Evolutionary conservation across 1,284 basidiomycete species (phyloP).

Genomic region (Sporisorium scitamineum): DNA sequence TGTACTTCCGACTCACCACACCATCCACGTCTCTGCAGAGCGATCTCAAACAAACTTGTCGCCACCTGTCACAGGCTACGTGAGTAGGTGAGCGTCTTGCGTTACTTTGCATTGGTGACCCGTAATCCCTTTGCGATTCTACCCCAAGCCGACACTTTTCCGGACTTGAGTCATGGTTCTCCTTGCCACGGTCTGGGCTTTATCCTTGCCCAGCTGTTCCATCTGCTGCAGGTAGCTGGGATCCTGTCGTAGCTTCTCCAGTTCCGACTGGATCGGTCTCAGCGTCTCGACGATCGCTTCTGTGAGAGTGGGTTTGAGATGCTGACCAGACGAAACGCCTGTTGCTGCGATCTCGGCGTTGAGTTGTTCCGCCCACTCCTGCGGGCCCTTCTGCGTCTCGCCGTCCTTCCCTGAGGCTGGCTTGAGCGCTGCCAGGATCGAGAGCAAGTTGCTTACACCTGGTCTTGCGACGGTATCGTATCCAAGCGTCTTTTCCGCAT

Average conservation of each 20-base stretch:
- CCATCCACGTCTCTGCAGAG: too few relatives aligned
- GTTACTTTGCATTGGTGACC: too few relatives aligned
- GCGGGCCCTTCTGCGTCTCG: slow-evolving; percentile 9
- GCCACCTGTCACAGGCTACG: not conserved
- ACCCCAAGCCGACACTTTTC: slow-evolving; percentile 76
- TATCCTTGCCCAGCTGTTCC: slow-evolving; percentile 76
- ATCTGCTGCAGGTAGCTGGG: slow-evolving; percentile 76
- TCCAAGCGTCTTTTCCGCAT: slow-evolving; percentile 77
- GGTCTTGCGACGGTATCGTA: slow-evolving; percentile 83
- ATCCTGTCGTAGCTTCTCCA: slow-evolving; percentile 77
- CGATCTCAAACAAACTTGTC: not conserved
- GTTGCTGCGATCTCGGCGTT: slow-evolving; percentile 38
- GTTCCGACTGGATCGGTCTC: slow-evolving; percentile 78
- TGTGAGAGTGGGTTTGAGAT: slow-evolving; percentile 80
- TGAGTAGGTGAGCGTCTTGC: too few relatives aligned
- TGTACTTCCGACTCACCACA: slow-evolving; percentile 13
- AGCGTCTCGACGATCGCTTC: slow-evolving; percentile 80
- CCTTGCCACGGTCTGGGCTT: slow-evolving; percentile 76
- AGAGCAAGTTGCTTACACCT: slow-evolving; percentile 84
- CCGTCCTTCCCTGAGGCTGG: slow-evolving; percentile 14
- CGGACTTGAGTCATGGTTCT: slow-evolving; percentile 79
- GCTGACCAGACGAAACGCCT: slow-evolving; percentile 75
- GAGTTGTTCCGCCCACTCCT: slow-evolving; percentile 72
- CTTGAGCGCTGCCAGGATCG: slow-evolving; percentile 74
- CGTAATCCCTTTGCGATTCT: not conserved